Evolutionary conservation across 495 filamentous ascomycete species (phyloP).

Genomic region (Podospora anserina): DNA sequence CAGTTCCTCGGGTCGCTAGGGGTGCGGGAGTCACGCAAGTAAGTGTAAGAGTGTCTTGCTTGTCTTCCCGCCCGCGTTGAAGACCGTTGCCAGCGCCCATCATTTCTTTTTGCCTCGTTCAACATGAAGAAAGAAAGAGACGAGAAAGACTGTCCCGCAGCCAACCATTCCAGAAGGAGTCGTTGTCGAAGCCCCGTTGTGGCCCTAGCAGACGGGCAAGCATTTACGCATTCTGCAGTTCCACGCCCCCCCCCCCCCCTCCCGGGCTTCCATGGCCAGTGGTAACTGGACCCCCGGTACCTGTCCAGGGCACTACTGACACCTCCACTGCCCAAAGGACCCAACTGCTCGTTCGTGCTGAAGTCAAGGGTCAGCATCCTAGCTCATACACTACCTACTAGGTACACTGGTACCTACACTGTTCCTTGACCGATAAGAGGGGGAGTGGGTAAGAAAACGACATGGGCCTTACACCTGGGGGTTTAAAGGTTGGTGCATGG

Average conservation of each 20-base stretch:
- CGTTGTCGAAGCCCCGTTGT: constrained; percentile 23
- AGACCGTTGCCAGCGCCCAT: constrained; percentile 17
- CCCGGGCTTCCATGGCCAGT: constrained; percentile 6
- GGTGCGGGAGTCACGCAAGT: constrained; percentile 21
- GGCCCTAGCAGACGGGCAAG: constrained; percentile 27
- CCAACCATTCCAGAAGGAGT: constrained; percentile 29
- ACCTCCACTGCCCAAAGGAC: neutral
- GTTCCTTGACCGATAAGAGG: constrained; percentile 19
- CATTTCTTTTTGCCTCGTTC: constrained; percentile 7
- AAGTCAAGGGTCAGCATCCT: constrained; percentile 1
- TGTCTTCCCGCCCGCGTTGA: constrained; percentile 7
- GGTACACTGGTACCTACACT: neutral
- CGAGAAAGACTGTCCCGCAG: constrained; percentile 6
- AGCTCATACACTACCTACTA: neutral
- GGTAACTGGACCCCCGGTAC: constrained; percentile 28
- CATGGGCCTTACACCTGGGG: constrained; percentile 14
- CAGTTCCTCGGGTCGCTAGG: constrained; percentile 25
- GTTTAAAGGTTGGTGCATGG: constrained; percentile 20
- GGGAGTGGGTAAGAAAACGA: constrained; percentile 8
- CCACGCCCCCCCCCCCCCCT: constrained; percentile 15
- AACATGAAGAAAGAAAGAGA: constrained; percentile 14
- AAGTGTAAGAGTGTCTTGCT: constrained; percentile 9
- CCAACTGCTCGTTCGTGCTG: constrained; percentile 19
- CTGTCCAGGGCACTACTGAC: neutral
- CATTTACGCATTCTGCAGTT: constrained; percentile 1